A percentile compares a stretch with the other conserved stretches of the same genome.
Evolutionary conservation across 805 yeast genomes (phyloP).

Genomic region (Ascoidea asiatica): DNA sequence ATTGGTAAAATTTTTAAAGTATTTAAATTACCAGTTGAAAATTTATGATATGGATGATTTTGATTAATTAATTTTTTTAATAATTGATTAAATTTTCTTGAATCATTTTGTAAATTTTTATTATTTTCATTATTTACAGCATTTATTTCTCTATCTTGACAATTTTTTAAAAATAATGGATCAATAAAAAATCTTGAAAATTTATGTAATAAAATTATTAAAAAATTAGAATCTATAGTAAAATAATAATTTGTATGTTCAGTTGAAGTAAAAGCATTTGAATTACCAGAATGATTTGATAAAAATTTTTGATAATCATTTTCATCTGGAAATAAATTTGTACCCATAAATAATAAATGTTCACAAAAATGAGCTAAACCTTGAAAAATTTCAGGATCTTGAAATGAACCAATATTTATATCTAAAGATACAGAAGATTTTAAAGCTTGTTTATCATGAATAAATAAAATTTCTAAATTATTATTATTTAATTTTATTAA

Average conservation of each 20-base stretch:
- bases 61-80: slow-evolving; percentile 64
- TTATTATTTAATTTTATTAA: slow-evolving; percentile 45
- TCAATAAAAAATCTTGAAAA: slow-evolving; percentile 84
- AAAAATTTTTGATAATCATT: slow-evolving; percentile 67
- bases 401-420: slow-evolving; percentile 65
- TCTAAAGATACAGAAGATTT: slow-evolving; percentile 71
- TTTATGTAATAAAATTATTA: slow-evolving; percentile 83
- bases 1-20: slow-evolving; percentile 64
- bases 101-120: slow-evolving; percentile 81
- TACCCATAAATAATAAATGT: slow-evolving; percentile 70
- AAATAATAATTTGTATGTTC: slow-evolving; percentile 87
- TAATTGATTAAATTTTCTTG: slow-evolving; percentile 80
- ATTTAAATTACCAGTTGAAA: slow-evolving; percentile 75
- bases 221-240: slow-evolving; percentile 47
- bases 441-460: slow-evolving; percentile 58
- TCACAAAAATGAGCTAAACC: slow-evolving; percentile 76
- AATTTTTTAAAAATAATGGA: slow-evolving; percentile 48
- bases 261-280: slow-evolving; percentile 86
- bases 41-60: slow-evolving; percentile 72
- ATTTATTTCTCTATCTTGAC: slow-evolving; percentile 83
- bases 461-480: slow-evolving; percentile 45
- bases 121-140: slow-evolving; percentile 96
- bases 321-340: slow-evolving; percentile 63
- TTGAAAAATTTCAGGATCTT: slow-evolving; percentile 48
- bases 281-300: slow-evolving; percentile 74